Base-by-base conservation (phyloP, 2,329 filamentous ascomycete species). In the Pseudogymnoascus sp. region DNA sequence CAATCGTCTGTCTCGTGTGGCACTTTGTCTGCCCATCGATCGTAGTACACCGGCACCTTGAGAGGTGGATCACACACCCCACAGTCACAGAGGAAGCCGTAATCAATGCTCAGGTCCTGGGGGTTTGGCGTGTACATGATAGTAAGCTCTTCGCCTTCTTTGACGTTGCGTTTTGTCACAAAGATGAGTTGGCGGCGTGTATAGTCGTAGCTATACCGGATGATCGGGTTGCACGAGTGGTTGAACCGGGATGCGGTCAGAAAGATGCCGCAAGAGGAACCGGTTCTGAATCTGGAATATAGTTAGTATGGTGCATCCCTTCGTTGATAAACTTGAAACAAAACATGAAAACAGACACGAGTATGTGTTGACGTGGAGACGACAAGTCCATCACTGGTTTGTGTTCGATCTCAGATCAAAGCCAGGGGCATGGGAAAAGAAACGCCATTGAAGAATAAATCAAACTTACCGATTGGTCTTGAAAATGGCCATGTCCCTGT, bases 201-300 rank as follows among this genome's bases (percentile, higher is more conserved):
- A 0, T 60, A 5, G 60, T 81, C 75, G 66, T 78, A 83, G 0
- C 56, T 66, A 68, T 81, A 85, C 1, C 72, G 66, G 26, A 84
- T 69, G 46, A 79, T 70, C 0, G 77, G 75, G 1, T 67, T 64
- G 68, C 84, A 87, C 0, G 82, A 79, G 68, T 87, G 84, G 69
- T 87, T 87, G 72, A 87, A 85, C 2, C 83, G 77, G 0, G 82
- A 79, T 0, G 79, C 81, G 5, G 82, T 73, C 0, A 79, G 75
- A 63, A 84, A 84, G 2, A 85, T 77, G 0, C 75, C 78, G 7
- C 62, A 60, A 4, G 59, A 33, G 2, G 22, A 43, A 2, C 40
- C 28, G 6, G 60, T 31, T 3, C 37, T 10, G 6, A 56, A 56
- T 16, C 50, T 56, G 4, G 2, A 56, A 8, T 22, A 33, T 19